Percentiles rank a stretch among this genome's conserved stretches.
Evolutionary conservation across 2,329 filamentous ascomycete genomes (phyloP).

Genomic region (Phoma sp.): DNA sequence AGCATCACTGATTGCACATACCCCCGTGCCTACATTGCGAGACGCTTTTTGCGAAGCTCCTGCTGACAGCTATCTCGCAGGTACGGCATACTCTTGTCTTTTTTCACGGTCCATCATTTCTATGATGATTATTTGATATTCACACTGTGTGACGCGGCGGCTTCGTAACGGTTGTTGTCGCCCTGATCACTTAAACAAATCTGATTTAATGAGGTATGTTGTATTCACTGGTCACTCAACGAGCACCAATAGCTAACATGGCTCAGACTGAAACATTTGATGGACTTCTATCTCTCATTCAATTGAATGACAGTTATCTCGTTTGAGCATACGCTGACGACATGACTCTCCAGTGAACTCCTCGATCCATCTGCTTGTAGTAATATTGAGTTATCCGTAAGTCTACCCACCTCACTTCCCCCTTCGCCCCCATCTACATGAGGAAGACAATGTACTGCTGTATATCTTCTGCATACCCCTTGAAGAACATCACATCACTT

Average conservation of each 20-base stretch:
- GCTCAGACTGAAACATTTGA: constrained; percentile 47
- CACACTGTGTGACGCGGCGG: constrained; percentile 71
- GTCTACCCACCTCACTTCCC: constrained; percentile 5
- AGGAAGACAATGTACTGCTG: constrained; percentile 69
- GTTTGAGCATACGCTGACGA: constrained; percentile 34
- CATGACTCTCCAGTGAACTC: constrained; percentile 14
- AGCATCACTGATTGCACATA: constrained; percentile 67
- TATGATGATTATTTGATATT: constrained; percentile 72
- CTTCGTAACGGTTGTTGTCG: constrained; percentile 57
- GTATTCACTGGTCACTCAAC: background rate
- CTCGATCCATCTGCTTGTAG: background rate
- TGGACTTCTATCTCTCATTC: constrained; percentile 36
- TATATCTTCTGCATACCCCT: constrained; percentile 68
- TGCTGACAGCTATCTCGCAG: constrained; percentile 37
- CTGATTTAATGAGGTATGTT: constrained; percentile 73
- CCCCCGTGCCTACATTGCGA: constrained; percentile 11
- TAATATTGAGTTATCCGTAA: constrained; percentile 22
- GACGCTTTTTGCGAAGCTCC: constrained; percentile 12
- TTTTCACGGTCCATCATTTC: constrained; percentile 54
- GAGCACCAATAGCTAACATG: constrained; percentile 30
- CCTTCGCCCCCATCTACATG: constrained; percentile 50
- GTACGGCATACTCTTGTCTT: constrained; percentile 37
- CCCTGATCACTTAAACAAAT: constrained; percentile 71
- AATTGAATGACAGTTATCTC: constrained; percentile 14
- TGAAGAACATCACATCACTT: constrained; percentile 69